These are phyloP conservation scores for Trichoderma afroharzianum DNA, from an alignment of 2,329 filamentous ascomycete species.

Conservation along the genomic window DNA sequence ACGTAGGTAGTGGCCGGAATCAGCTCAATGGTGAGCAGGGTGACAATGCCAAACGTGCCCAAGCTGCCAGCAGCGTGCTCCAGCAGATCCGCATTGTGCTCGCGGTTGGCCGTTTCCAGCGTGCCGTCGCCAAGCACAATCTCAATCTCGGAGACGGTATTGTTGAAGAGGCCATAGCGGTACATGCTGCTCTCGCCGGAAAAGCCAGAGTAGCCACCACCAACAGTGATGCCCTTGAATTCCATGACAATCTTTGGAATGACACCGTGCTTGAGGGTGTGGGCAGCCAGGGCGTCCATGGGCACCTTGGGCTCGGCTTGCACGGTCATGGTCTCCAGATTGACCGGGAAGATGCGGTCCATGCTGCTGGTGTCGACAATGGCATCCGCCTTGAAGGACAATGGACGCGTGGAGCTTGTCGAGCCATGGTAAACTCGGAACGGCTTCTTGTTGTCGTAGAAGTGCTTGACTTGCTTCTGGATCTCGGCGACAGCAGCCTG, in stretches of 20 bases:
- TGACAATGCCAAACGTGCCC: conserved; percentile 55
- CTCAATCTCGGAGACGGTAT: conserved; percentile 49
- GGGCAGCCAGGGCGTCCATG: conserved; percentile 53
- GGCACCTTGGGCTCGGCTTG: conserved; percentile 57
- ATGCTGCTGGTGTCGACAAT: conserved; percentile 54
- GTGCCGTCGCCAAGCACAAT: conserved; percentile 53
- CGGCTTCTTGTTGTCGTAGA: conserved; percentile 34
- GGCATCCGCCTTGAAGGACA: conserved; percentile 33
- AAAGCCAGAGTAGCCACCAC: conserved; percentile 54
- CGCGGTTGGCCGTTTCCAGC: conserved; percentile 44
- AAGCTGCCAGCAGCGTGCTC: conserved; percentile 50
- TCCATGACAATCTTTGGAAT: conserved; percentile 57
- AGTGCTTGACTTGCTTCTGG: conserved; percentile 28
- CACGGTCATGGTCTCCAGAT: conserved; percentile 44
- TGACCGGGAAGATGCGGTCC: conserved; percentile 50
- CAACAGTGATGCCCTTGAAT: conserved; percentile 58
- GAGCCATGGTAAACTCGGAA: conserved; percentile 61
- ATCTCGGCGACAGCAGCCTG: conserved; percentile 26
- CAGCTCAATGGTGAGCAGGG: conserved; percentile 50
- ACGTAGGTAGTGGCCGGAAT: conserved; percentile 46
- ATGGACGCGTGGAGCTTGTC: conserved; percentile 56
- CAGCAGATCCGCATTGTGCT: conserved; percentile 47
- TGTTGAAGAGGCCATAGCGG: conserved; percentile 54
- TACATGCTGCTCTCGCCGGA: conserved; percentile 56
- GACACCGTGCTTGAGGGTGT: conserved; percentile 47